These are phyloP conservation scores for Lentinula raphanica DNA, from an alignment of 768 basidiomycete species.

Conservation along the genomic window DNA sequence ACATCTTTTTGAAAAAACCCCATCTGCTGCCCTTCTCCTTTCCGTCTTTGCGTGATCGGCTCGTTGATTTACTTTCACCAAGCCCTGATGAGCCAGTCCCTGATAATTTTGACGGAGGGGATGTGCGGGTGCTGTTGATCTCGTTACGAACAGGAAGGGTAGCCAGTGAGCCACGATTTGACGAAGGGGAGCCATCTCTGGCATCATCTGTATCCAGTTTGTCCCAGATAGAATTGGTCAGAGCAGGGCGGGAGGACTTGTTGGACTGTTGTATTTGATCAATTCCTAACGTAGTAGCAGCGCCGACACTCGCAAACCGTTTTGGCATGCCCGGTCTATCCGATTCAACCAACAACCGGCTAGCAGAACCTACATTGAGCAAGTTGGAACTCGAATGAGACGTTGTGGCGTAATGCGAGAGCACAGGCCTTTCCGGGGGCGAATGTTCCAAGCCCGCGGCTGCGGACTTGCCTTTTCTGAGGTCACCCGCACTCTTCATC, in stretches of 20 bases:
- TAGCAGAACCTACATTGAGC: slow-evolving; percentile 30
- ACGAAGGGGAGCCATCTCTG: background rate
- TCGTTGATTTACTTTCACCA: slow-evolving; percentile 17
- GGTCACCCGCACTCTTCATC: slow-evolving; percentile 86
- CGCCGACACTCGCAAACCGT: slow-evolving; percentile 66
- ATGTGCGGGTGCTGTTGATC: background rate
- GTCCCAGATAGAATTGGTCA: slow-evolving; percentile 47
- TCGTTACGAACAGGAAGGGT: slow-evolving; percentile 2
- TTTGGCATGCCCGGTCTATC: slow-evolving; percentile 37
- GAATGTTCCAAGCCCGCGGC: slow-evolving; percentile 22
- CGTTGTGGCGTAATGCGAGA: slow-evolving; percentile 43
- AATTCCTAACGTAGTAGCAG: background rate
- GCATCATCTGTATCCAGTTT: slow-evolving; percentile 31
- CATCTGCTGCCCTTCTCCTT: slow-evolving; percentile 74
- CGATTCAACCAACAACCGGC: slow-evolving; percentile 13
- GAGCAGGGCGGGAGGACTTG: slow-evolving; percentile 22
- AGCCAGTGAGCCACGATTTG: background rate
- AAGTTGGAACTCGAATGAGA: slow-evolving; percentile 72
- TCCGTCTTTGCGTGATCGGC: slow-evolving; percentile 27
- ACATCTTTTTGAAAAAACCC: slow-evolving; percentile 99
- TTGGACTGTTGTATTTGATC: background rate
- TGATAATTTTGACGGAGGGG: background rate
- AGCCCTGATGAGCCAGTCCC: slow-evolving; percentile 13
- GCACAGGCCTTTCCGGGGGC: slow-evolving; percentile 33
- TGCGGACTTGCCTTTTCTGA: slow-evolving; percentile 45